Conservation (phyloP, 148 eudicot species). For the Rhododendron williamsianum region DNA sequence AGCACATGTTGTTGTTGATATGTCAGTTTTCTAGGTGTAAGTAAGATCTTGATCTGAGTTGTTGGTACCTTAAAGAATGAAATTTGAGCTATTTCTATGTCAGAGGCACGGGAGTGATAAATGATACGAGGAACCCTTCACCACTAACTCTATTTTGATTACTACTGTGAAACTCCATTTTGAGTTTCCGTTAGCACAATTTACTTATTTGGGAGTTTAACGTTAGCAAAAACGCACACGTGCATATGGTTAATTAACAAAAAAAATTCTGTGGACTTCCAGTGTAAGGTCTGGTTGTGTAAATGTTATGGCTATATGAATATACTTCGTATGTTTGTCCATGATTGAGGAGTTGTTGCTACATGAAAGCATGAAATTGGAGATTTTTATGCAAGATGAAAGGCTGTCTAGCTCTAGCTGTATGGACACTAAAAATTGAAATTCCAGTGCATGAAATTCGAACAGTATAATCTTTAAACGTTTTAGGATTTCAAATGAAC, state of each 20-base stretch:
- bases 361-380: conserved; percentile 6
- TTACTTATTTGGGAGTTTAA: neutral
- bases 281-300: neutral
- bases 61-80: neutral
- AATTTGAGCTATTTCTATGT: conserved; percentile 1
- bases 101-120: neutral
- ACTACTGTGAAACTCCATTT: neutral
- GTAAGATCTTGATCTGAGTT: conserved; percentile 7
- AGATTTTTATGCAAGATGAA: neutral
- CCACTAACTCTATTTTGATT: neutral
- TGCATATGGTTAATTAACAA: neutral
- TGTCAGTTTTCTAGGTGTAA: neutral
- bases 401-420: neutral
- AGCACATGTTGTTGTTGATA: neutral
- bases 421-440: neutral
- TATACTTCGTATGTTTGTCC: neutral
- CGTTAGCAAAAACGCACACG: neutral
- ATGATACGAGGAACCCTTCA: neutral
- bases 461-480: neutral
- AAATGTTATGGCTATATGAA: neutral
- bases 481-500: neutral
- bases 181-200: neutral
- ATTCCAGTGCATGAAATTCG: neutral
- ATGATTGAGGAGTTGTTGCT: conserved; percentile 3
- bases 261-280: neutral